Evolutionary conservation across 139 green algal species (phyloP), one percentile per base, ranked within the genome.

Genomic region (Bryopsis sp.): DNA sequence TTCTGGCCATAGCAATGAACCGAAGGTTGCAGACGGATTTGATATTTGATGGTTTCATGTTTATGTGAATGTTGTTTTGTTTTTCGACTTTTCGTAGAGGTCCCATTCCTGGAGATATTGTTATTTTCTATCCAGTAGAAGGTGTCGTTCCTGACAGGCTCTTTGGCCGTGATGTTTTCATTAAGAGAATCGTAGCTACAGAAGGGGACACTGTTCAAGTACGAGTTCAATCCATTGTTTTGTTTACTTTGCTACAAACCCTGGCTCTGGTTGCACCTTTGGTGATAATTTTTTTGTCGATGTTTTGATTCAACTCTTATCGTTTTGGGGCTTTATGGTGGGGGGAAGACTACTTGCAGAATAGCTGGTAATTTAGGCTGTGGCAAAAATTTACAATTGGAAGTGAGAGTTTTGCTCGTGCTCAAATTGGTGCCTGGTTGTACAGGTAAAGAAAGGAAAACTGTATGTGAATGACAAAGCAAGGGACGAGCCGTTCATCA

Each of bases 151-250:
- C 50, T 62, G 70, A 67, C 39, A 62, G 54, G 48, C 38, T 85
- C 33, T 85, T 93, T 37, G 82, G 85, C 6, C 58, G 76, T 26
- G 89, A 94, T 72, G 91, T 98, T 19, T 99, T 98, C 79, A 97
- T 99, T 78, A 99, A 99, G 82, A 79, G 94, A 2, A 79, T 98
- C 0, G 90, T 99, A 39, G 94, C 90, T 1, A 77, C 88, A 32
- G 92, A 74, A 48, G 91, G 91, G 1, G 90, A 97, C 73, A 83
- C 67, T 19, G 79, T 97, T 33, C 89, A 96, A 88, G 92, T 96
- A 61, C 15, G 54, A 3, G n/a, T 59, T n/a, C 19, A 31, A 24
- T 22, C 22, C 22, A 24, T 24, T 57, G 47, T 24, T 24, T 26
- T 24, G 47, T 57, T 22, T 57, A 24, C 47, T 57, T 22, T 57